Base-by-base conservation (phyloP, 176 grass and related monocot species). In the Aegilops umbellulata region DNA sequence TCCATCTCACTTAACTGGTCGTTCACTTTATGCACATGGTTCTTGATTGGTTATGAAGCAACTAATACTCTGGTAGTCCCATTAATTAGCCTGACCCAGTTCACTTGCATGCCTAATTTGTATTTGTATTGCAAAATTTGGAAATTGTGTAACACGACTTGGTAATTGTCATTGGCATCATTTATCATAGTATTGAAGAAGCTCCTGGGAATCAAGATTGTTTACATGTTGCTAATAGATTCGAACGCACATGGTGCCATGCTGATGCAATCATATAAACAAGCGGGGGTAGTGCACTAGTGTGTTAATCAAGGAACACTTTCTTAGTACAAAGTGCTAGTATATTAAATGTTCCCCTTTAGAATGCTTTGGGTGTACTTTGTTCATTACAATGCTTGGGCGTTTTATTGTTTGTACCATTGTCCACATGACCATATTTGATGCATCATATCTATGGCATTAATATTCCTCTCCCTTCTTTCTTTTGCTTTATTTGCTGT, bases 381-480 rank as follows among this genome's bases (percentile, higher is more conserved):
- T 80, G 30, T 44, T 82, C 23, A 75, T 57, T 82, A 22, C 30
- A 77, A 82, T 64, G 67, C 7, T 81, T 74, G 46, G 15, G 3
- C 17, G 16, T 31, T 53, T 79, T 17, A 39, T 73, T 84, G 69
- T 3, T 79, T 55, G 36, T 41, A 3, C 1, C 10, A 17, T 80
- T 80, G 23, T 80, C 82, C 24, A 35, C 31, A 24, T 82, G 78
- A 76, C 20, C 46, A 65, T 60, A 60, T 47, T 30, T 75, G 35
- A 55, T 44, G 35, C 10, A 51, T 2, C 47, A 34, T 77, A 74
- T 84, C 41, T 6, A 10, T 42, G 69, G 3, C 34, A 36, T 58
- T 86, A 65, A 47, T 85, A 8, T 47, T 22, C 11, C 26, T 55
- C 36, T 23, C 24, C 12, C 20, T 42, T 62, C 57, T 44, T 80